Percentiles rank a stretch among this genome's conserved stretches.
These are phyloP conservation scores for Globisporangium radiosum DNA, from an alignment of 352 stramenopile genomes.

Conservation along the genomic window DNA sequence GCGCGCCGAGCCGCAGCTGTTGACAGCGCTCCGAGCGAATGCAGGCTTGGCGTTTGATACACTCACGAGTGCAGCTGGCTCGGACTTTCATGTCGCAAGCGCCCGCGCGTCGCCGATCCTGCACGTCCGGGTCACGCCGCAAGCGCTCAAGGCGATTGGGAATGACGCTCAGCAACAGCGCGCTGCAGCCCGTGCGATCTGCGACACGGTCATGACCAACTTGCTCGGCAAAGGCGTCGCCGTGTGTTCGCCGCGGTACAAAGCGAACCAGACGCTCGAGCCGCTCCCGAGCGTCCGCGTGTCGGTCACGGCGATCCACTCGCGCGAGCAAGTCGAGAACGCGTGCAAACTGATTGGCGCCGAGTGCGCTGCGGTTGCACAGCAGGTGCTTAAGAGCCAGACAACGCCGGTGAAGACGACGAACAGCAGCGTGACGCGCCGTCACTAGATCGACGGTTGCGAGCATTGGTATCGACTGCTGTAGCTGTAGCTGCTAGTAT, in stretches of 20 bases:
- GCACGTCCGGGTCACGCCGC: slow-evolving; percentile 50
- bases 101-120: slow-evolving; percentile 62
- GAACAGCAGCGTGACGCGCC: slow-evolving; percentile 24
- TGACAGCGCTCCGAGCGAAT: slow-evolving; percentile 59
- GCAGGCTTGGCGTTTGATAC: slow-evolving; percentile 50
- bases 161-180: slow-evolving; percentile 51
- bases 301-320: slow-evolving; percentile 69
- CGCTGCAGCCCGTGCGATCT: slow-evolving; percentile 45
- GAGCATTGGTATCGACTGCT: background rate
- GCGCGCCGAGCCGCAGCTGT: slow-evolving; percentile 67
- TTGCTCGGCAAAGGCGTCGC: slow-evolving; percentile 55
- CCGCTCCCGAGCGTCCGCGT: slow-evolving; percentile 68
- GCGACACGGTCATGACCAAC: slow-evolving; percentile 57
- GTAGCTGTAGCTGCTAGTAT: no score
- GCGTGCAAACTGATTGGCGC: slow-evolving; percentile 52
- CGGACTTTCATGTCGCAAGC: slow-evolving; percentile 48
- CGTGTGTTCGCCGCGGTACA: slow-evolving; percentile 71
- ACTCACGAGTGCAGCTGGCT: slow-evolving; percentile 29
- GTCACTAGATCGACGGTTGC: slow-evolving; percentile 27
- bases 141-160: slow-evolving; percentile 27
- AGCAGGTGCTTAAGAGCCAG: slow-evolving; percentile 20
- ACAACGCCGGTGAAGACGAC: slow-evolving; percentile 3
- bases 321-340: slow-evolving; percentile 38
- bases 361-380: slow-evolving; percentile 48
- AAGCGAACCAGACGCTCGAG: slow-evolving; percentile 51